Percentiles rank a stretch among this genome's conserved stretches.
Conservation (phyloP, 768 basidiomycete species). For the Boletus rufocinnamomeus region DNA sequence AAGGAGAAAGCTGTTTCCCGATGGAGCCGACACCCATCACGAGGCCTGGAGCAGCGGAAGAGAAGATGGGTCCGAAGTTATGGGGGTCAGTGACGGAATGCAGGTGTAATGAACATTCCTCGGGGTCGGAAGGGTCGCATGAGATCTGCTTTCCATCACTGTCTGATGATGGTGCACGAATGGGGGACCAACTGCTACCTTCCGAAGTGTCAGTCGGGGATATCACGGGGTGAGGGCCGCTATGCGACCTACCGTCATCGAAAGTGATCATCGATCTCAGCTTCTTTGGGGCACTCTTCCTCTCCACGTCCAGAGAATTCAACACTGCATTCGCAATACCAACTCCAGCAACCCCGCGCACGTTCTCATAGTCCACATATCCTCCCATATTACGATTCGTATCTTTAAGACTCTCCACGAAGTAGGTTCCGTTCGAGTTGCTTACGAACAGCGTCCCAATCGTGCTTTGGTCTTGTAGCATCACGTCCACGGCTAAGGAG, state of each 20-base stretch:
- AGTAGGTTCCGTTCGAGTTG: slow-evolving; percentile 95
- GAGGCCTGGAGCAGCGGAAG: slow-evolving; percentile 90
- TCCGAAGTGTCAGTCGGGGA: slow-evolving; percentile 5
- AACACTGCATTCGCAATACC: slow-evolving; percentile 87
- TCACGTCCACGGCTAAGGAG: slow-evolving; percentile 92
- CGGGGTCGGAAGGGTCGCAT: slow-evolving; percentile 59
- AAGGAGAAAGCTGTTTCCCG: slow-evolving; percentile 64
- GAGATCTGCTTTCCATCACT: slow-evolving; percentile 57
- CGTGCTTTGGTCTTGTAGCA: slow-evolving; percentile 60
- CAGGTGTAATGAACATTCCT: slow-evolving; percentile 81
- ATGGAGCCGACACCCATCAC: slow-evolving; percentile 97
- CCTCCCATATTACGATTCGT: slow-evolving; percentile 90
- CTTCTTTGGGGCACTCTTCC: slow-evolving; percentile 64
- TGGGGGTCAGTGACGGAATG: slow-evolving; percentile 92
- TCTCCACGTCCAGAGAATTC: slow-evolving; percentile 84
- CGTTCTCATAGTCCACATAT: slow-evolving; percentile 90
- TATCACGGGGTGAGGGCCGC: not conserved
- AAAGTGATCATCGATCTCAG: slow-evolving; percentile 84
- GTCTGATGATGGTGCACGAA: slow-evolving; percentile 62
- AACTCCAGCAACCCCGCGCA: slow-evolving; percentile 86
- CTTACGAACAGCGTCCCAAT: slow-evolving; percentile 94
- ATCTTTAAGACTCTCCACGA: slow-evolving; percentile 86
- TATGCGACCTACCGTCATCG: slow-evolving; percentile 65
- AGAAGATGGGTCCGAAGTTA: slow-evolving; percentile 93
- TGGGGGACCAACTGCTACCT: slow-evolving; percentile 74